Conservation (phyloP, 805 yeast genomes). For the Kluyveromyces lactis region DNA sequence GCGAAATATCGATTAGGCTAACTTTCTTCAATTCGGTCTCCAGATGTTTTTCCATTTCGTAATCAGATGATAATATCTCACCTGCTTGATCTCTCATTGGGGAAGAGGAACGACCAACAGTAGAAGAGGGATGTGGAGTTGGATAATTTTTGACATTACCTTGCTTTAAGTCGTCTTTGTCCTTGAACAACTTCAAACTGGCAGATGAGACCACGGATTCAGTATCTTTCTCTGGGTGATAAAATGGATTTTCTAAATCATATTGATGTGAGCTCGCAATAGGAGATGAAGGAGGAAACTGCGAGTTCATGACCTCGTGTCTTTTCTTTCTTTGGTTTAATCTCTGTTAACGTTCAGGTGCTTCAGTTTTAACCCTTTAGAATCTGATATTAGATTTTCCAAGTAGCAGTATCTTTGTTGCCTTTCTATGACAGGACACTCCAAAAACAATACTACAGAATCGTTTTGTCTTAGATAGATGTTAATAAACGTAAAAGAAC, state of each 20-base stretch:
- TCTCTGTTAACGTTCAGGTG: no score
- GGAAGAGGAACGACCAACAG: constrained; percentile 36
- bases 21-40: not conserved
- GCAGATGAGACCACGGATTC: constrained; percentile 12
- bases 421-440: no score
- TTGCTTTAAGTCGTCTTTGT: constrained; percentile 5
- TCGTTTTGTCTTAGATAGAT: no score
- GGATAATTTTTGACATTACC: constrained; percentile 34
- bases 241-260: constrained; percentile 11
- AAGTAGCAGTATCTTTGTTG: no score
- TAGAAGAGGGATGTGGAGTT: constrained; percentile 67
- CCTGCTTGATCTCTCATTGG: constrained; percentile 17
- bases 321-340: no score
- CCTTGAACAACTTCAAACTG: constrained; percentile 9
- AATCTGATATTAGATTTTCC: no score
- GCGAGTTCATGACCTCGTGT: constrained; percentile 9
- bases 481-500: no score
- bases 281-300: constrained; percentile 35
- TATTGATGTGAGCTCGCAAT: constrained; percentile 12
- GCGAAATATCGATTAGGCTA: constrained; percentile 8
- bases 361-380: no score
- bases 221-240: constrained; percentile 6
- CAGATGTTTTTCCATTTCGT: constrained; percentile 6
- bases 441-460: no score
- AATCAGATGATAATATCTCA: constrained; percentile 5